Evolutionary conservation across 345 rosid species (phyloP), one percentile per base, ranked within the genome.

Genomic region (Salix brachista): DNA sequence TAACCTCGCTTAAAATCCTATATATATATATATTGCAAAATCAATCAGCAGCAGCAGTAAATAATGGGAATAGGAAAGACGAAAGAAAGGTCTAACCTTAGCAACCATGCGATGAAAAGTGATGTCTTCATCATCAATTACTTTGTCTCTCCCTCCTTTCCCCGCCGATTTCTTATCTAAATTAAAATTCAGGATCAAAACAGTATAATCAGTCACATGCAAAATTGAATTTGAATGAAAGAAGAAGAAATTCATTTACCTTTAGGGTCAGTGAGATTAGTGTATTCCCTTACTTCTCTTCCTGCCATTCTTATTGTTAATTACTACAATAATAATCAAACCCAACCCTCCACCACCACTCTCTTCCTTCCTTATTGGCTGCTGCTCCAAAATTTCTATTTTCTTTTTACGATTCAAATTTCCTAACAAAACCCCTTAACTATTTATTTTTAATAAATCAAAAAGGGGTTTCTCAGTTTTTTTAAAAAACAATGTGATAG

Each of bases 101-200:
- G 99, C 94, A 78, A 96, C 98, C 99, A 96, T 96, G 25, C 99
- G 98, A 86, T 92, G 98, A 76, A 96, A 93, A 14, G 99, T 92
- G 69, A 91, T 80, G 78, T 96, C 99, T 87, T 96, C 99, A 74
- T 96, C 99, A 74, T 96, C 98, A 28, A 91, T 86, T 46, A 46
- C 50, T 84, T 85, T 96, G 67, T 93, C 99, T 70, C 89, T 96
- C 21, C 50, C 50, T 12, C 96, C 92, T 78, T 90, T 91, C 19
- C 99, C 99, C 86, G 39, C 98, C 86, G 39, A 88, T 76, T 92
- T 93, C 89, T 85, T 96, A 81, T 96, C 98, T 96, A 87, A 79
- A 3, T 39, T 32, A 16, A 17, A 75, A 5, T 41, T 2, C n/a
- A 60, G 5, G 37, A 48, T 1, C 19, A 65, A 82, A 26, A 52